These are phyloP conservation scores for Russula lepida DNA, from an alignment of 768 basidiomycete genomes.

Conservation along the genomic window DNA sequence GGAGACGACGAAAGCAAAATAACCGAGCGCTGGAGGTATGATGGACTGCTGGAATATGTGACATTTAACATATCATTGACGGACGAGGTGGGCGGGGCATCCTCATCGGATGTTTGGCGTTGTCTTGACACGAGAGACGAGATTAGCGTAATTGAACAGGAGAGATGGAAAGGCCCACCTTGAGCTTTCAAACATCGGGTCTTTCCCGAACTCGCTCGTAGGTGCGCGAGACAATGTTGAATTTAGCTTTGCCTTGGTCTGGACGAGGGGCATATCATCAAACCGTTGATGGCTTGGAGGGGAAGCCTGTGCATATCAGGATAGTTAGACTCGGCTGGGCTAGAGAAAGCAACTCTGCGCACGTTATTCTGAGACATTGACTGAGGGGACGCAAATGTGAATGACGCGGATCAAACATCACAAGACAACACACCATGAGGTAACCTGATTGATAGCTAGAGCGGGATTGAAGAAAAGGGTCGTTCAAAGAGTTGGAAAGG, in stretches of 20 bases:
- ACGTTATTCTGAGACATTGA: conserved; percentile 59
- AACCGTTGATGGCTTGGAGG: conserved; percentile 53
- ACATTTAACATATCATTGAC: conserved; percentile 69
- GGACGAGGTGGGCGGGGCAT: conserved; percentile 71
- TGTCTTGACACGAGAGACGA: conserved; percentile 9
- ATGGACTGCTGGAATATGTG: conserved; percentile 34
- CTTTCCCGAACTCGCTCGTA: conserved; percentile 69
- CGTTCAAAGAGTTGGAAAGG: conserved; percentile 48
- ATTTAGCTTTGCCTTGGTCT: conserved; percentile 76
- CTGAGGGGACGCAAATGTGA: conserved; percentile 28
- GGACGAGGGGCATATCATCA: conserved; percentile 68
- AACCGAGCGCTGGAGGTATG: conserved; percentile 42
- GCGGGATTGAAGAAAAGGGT: conserved; percentile 61
- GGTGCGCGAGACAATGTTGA: conserved; percentile 54
- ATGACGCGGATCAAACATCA: neutral
- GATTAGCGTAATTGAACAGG: neutral
- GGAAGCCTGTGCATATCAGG: conserved; percentile 22
- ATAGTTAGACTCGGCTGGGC: neutral
- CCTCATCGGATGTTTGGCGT: conserved; percentile 34
- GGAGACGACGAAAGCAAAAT: conserved; percentile 3
- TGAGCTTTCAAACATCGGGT: conserved; percentile 76
- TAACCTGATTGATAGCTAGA: conserved; percentile 78
- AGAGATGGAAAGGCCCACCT: conserved; percentile 34
- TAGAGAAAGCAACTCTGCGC: conserved; percentile 2
- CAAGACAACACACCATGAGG: conserved; percentile 49